A percentile compares a stretch with the other conserved stretches of the same genome.
phyloP scores from a whole-genome alignment of 1,139 yeast species.

The Candida sojae region DNA sequence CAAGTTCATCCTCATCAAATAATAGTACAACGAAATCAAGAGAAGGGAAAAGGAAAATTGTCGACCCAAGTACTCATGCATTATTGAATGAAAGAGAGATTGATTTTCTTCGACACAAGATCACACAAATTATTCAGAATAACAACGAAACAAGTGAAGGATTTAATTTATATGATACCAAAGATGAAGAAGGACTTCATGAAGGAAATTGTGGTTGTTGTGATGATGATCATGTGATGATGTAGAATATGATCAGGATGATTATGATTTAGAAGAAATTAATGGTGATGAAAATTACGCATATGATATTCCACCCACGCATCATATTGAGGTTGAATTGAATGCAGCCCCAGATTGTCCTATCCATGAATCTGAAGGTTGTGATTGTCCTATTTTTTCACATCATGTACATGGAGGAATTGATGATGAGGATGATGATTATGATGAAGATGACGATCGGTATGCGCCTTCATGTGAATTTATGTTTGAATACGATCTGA shows the following conservation, averaged over 20 bases:
- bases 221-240: conserved; percentile 9
- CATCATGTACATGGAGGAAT: conserved; percentile 6
- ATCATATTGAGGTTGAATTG: conserved; percentile 47
- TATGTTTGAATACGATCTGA: conserved; percentile 45
- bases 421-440: conserved; percentile 9
- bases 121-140: conserved; percentile 25
- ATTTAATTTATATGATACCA: conserved; percentile 41
- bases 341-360: conserved; percentile 35
- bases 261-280: conserved; percentile 41
- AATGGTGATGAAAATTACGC: conserved; percentile 19
- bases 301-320: conserved; percentile 24
- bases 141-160: conserved; percentile 22
- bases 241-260: conserved; percentile 27
- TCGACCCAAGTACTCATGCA: conserved; percentile 14
- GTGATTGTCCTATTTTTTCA: conserved; percentile 34
- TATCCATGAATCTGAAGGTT: conserved; percentile 30
- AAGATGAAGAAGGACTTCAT: conserved; percentile 43
- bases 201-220: conserved; percentile 25
- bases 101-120: conserved; percentile 31
- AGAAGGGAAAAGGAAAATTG: conserved; percentile 3
- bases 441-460: conserved; percentile 21
- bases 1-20: neutral
- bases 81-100: conserved; percentile 34
- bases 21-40: neutral
- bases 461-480: conserved; percentile 45